Base-by-base conservation (phyloP, 805 yeast species). In the Lachancea fermentati region DNA sequence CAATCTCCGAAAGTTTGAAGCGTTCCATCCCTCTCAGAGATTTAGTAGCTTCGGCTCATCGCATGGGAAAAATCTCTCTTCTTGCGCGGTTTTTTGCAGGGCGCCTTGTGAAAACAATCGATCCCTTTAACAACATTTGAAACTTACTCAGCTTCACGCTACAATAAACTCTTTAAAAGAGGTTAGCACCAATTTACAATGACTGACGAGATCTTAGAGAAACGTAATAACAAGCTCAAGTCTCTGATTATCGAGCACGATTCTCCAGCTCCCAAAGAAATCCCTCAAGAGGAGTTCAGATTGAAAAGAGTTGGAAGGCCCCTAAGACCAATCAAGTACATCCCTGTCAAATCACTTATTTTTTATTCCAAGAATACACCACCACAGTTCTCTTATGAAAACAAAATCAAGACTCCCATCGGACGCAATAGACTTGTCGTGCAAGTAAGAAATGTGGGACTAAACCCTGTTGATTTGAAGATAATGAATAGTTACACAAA, bases 381-480 rank as follows among this genome's bases (percentile, higher is more conserved):
- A 13, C 60, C 67, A 12, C 57, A 55, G 13, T 67, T 79, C 50
- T 75, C 76, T 26, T 79, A 78, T 55, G 74, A 75, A 47, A 71
- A 74, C 48, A 70, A 69, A 30, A 68, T 75, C 35, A 68, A 68
- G 19, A 52, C 71, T 16, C 84, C 81, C 2, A 61, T 78, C 35
- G 60, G 67, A 5, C 55, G 67, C 22, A 66, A 68, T 49, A 68
- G 69, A 37, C 52, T 83, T 4, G 65, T 83, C 15, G 76, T 85
- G 9, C 74, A 79, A 48, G 76, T 81, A 17, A 65, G 66, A 34
- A 75, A 75, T 42, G 79, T 76, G 1, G 75, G 82, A 1, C 62
- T 85, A 29, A 81, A 79, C 50, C 84, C 91, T 2, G 67, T 75
- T 36, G 94, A 84, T 53, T 52, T 79, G 48, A 71, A 79, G 43